Evolutionary conservation across 2,329 filamentous ascomycete species (phyloP), one percentile per base, ranked within the genome.

Genomic region (Xylaria sp.): DNA sequence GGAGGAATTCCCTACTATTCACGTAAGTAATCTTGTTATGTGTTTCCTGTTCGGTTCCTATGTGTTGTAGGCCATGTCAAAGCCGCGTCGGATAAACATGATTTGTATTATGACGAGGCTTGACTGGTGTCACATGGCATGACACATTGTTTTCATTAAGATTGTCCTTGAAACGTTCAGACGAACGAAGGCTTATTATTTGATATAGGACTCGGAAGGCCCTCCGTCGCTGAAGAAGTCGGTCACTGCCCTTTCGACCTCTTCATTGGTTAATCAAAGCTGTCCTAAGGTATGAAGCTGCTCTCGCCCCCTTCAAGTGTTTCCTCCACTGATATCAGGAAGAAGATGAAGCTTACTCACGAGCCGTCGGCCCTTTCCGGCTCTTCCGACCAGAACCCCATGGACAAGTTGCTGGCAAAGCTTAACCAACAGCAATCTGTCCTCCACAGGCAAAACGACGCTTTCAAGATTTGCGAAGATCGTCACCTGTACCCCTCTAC

Each of bases 401-500:
- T 92, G 78, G 90, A 94, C 64, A 86, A 86, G 55, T 82, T 92
- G 47, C 76, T 92, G 60, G 84, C 87, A 51, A 89, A 87, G 68
- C 79, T 93, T 44, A 84, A 84, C n/a, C 86, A 92, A 69, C 88
- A 91, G 65, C 84, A 88, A 65, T 76, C 76, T 40, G 69, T 78
- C n/a, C 72, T 87, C 45, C 77, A 77, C 46, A 80, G 84, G 69
- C 84, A 88, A 66, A 82, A 80, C 56, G 77, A 83, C 52, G 76
- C 77, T 48, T 68, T 83, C 40, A 81, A 79, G 53, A 65, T 66
- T 8, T 56, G 65, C 21, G 74, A 78, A 11, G 75, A 77, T 18
- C 69, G 71, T 19, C 55, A 40, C 34, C 52, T 65, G 24, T 75
- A 74, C 55, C 63, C 70, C 26, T 68, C 66, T 48, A 64, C 59